Conservation (phyloP, 2,329 filamentous ascomycete species). For the Tolypocladium inflatum region DNA sequence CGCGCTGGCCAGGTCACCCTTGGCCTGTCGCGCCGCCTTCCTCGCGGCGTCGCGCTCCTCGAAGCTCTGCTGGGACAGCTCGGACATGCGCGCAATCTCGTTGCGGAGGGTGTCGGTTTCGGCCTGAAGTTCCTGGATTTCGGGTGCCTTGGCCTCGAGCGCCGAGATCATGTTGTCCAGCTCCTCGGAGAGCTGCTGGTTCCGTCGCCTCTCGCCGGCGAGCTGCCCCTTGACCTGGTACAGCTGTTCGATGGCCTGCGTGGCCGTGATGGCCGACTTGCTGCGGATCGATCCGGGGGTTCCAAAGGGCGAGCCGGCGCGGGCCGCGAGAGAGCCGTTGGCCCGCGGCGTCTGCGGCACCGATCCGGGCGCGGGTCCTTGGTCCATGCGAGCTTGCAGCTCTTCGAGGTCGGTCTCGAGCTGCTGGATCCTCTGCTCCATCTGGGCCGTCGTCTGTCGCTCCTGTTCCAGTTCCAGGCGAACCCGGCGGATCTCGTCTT, state of each 20-base stretch:
- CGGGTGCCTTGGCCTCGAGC: slow-evolving; percentile 76
- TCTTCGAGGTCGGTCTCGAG: slow-evolving; percentile 46
- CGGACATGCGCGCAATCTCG: slow-evolving; percentile 77
- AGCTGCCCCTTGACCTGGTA: slow-evolving; percentile 64
- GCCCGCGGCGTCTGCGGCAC: slow-evolving; percentile 50
- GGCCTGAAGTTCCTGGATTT: slow-evolving; percentile 74
- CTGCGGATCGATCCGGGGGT: slow-evolving; percentile 49
- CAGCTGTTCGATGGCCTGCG: slow-evolving; percentile 54
- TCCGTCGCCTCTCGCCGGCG: slow-evolving; percentile 63
- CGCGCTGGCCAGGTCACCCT: slow-evolving; percentile 56
- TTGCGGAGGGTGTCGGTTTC: slow-evolving; percentile 73
- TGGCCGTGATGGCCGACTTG: slow-evolving; percentile 48
- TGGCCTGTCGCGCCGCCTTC: slow-evolving; percentile 69
- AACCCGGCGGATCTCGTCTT: slow-evolving; percentile 47
- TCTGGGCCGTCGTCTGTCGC: slow-evolving; percentile 32
- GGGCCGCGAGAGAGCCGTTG: slow-evolving; percentile 44
- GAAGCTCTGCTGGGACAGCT: slow-evolving; percentile 72
- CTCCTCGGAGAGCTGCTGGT: slow-evolving; percentile 63
- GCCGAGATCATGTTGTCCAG: slow-evolving; percentile 80
- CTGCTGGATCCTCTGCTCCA: slow-evolving; percentile 39
- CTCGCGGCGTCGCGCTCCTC: slow-evolving; percentile 71
- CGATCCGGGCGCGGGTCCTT: slow-evolving; percentile 33
- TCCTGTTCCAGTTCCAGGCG: slow-evolving; percentile 48
- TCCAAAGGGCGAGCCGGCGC: slow-evolving; percentile 51
- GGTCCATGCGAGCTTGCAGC: slow-evolving; percentile 38